Percentiles rank a stretch among this genome's conserved stretches.
Conservation (phyloP, 2,329 filamentous ascomycete species). For the Exophiala viscosa region DNA sequence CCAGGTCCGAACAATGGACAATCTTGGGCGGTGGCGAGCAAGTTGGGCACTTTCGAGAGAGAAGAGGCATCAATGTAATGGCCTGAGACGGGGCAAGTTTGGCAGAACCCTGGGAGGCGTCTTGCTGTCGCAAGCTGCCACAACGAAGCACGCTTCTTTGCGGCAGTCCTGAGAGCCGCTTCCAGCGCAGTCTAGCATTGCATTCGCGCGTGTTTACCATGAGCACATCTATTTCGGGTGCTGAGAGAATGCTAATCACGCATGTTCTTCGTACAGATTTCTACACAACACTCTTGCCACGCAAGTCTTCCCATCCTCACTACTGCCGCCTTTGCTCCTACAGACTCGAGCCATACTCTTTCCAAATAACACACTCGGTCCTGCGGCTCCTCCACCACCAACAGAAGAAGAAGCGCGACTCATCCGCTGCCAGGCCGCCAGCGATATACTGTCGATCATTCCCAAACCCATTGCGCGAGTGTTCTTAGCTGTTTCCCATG, state of each 20-base stretch:
- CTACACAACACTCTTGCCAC: slow-evolving; percentile 50
- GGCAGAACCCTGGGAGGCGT: no score
- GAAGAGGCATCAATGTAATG: no score
- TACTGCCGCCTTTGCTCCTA: slow-evolving; percentile 58
- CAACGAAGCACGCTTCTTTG: no score
- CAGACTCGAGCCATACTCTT: slow-evolving; percentile 74
- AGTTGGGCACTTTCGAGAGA: no score
- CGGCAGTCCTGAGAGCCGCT: no score
- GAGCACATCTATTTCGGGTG: neutral
- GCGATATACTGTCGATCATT: slow-evolving; percentile 40
- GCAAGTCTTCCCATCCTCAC: slow-evolving; percentile 61
- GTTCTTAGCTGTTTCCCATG: slow-evolving; percentile 43
- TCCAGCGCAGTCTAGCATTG: no score
- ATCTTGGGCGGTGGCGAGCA: no score
- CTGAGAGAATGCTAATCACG: slow-evolving; percentile 10
- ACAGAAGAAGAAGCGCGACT: slow-evolving; percentile 23
- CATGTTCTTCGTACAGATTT: slow-evolving; percentile 35
- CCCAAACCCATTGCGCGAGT: slow-evolving; percentile 42
- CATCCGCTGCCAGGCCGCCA: slow-evolving; percentile 45
- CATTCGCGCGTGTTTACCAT: no score
- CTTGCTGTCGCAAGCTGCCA: no score
- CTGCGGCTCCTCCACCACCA: slow-evolving; percentile 27
- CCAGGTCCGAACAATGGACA: no score
- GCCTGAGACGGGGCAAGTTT: no score
- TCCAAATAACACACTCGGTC: slow-evolving; percentile 55